Evolutionary conservation across 345 rosid genomes (phyloP).

Genomic region (Cardamine occulta): DNA sequence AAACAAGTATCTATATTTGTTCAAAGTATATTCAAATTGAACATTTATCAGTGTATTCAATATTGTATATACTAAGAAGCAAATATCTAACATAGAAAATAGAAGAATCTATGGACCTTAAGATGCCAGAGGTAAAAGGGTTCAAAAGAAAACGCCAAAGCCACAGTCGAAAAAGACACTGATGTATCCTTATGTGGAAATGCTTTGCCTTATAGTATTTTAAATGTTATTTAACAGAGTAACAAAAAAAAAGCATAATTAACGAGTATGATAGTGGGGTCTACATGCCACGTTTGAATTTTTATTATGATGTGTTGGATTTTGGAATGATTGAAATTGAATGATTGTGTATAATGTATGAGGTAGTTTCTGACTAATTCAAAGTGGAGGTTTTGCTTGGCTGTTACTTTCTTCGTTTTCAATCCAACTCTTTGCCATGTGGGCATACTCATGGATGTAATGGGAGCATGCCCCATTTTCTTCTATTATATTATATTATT

Average conservation of each 20-base stretch:
- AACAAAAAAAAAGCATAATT: not conserved
- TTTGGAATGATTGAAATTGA: slow-evolving; percentile 33
- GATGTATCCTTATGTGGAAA: slow-evolving; percentile 3
- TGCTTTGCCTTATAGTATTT: not conserved
- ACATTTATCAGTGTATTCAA: not conserved
- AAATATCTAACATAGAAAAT: not conserved
- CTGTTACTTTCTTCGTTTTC: slow-evolving; percentile 39
- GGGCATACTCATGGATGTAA: slow-evolving; percentile 35
- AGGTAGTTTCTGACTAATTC: slow-evolving; percentile 31
- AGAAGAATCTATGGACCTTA: slow-evolving; percentile 25
- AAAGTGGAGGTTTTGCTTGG: slow-evolving; percentile 29
- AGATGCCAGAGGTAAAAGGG: slow-evolving; percentile 24
- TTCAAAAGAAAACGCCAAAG: slow-evolving; percentile 35
- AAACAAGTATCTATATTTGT: not conserved
- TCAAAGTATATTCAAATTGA: not conserved
- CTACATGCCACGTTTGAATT: slow-evolving; percentile 26
- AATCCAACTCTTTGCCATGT: slow-evolving; percentile 37
- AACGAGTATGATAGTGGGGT: slow-evolving; percentile 25
- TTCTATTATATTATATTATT: not conserved
- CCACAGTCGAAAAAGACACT: slow-evolving; percentile 35
- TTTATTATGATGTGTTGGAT: slow-evolving; percentile 9
- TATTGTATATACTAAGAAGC: too few relatives aligned
- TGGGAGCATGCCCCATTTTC: slow-evolving; percentile 19
- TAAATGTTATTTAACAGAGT: not conserved
- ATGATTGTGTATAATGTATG: slow-evolving; percentile 29